These are phyloP conservation scores for Boletellus dicymbophilus DNA, from an alignment of 1,284 basidiomycete genomes.

Conservation along the genomic window DNA sequence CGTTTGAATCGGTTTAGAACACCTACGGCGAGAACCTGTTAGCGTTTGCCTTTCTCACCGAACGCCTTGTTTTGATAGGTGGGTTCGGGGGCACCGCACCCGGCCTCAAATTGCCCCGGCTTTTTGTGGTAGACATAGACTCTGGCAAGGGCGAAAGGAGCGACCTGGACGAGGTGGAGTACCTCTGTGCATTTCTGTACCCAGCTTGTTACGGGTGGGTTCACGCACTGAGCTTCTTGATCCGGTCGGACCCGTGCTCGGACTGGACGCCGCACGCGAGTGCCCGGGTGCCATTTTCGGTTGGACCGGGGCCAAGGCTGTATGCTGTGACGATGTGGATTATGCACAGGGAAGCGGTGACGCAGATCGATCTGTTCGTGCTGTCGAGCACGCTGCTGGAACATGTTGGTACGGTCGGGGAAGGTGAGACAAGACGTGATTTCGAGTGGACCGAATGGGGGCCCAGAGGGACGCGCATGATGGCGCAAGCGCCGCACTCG, in stretches of 20 bases:
- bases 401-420: slow-evolving; percentile 28
- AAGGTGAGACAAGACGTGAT: slow-evolving; percentile 19
- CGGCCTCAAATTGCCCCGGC: slow-evolving; percentile 15
- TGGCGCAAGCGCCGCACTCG: slow-evolving; percentile 37
- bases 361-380: slow-evolving; percentile 47
- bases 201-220: slow-evolving; percentile 35
- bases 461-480: slow-evolving; percentile 43
- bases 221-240: slow-evolving; percentile 36
- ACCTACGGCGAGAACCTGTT: slow-evolving; percentile 37
- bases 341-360: slow-evolving; percentile 22
- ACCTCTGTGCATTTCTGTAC: slow-evolving; percentile 42
- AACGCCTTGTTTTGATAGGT: slow-evolving; percentile 42
- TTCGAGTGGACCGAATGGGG: slow-evolving; percentile 58
- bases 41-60: slow-evolving; percentile 49
- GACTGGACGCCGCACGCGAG: slow-evolving; percentile 39
- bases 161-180: slow-evolving; percentile 31
- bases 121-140: slow-evolving; percentile 37
- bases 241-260: slow-evolving; percentile 61
- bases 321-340: slow-evolving; percentile 50
- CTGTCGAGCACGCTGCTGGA: slow-evolving; percentile 46
- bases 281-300: slow-evolving; percentile 48
- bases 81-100: slow-evolving; percentile 12
- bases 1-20: slow-evolving; percentile 25
- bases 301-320: slow-evolving; percentile 45
- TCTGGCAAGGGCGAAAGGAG: slow-evolving; percentile 23